Evolutionary conservation across 768 basidiomycete genomes (phyloP).

Genomic region (Lentinula edodes): DNA sequence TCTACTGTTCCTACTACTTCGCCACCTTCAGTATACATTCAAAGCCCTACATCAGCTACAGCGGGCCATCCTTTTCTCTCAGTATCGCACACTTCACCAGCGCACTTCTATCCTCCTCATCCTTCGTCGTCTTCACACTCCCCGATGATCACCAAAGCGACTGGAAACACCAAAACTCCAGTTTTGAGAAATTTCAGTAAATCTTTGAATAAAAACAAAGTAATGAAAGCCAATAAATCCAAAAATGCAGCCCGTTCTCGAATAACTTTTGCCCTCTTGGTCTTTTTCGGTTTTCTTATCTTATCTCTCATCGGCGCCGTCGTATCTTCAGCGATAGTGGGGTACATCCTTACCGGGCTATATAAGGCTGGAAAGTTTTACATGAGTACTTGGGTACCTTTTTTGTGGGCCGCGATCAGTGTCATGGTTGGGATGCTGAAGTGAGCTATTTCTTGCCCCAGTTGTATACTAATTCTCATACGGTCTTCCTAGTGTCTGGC

Average conservation of each 20-base stretch:
- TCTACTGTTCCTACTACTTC: background rate
- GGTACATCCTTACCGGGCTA: constrained; percentile 38
- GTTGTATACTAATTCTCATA: no score
- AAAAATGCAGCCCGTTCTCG: constrained; percentile 38
- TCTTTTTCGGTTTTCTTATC: constrained; percentile 35
- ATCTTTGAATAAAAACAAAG: constrained; percentile 8
- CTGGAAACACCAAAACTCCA: background rate
- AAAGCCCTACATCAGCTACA: background rate
- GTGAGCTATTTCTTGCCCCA: background rate
- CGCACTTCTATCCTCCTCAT: constrained; percentile 6
- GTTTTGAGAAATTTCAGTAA: no score
- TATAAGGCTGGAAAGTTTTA: constrained; percentile 39
- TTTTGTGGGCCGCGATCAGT: constrained; percentile 15
- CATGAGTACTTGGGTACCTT: constrained; percentile 31
- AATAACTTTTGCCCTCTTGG: constrained; percentile 40
- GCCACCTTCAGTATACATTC: background rate
- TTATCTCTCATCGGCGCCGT: constrained; percentile 41
- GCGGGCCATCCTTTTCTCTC: background rate
- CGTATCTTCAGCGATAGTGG: constrained; percentile 39
- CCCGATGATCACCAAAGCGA: background rate
- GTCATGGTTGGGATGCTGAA: constrained; percentile 12
- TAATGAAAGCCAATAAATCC: constrained; percentile 12
- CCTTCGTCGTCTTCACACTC: constrained; percentile 8
- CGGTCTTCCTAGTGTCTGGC: background rate
- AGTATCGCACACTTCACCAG: background rate